Conservation (phyloP, 164 flowering plant genomes). For the Stephania cephalantha region DNA sequence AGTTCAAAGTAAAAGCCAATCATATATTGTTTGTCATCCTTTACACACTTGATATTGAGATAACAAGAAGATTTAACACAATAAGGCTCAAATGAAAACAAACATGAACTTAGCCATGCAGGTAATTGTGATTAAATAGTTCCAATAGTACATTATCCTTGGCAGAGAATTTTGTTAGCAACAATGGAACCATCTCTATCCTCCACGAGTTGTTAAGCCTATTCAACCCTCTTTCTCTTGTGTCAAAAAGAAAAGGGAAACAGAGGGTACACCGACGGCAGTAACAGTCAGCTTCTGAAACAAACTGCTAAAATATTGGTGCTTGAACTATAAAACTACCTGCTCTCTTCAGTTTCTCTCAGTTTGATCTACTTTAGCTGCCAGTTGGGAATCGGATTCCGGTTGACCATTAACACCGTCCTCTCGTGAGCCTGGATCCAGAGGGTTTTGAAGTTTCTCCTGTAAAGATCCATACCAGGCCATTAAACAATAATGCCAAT, state of each 20-base stretch:
- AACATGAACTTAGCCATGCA: not conserved
- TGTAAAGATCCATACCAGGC: slow-evolving; percentile 8
- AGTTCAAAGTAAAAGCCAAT: not conserved
- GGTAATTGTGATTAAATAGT: slow-evolving; percentile 3
- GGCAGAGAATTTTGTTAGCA: slow-evolving; percentile 7
- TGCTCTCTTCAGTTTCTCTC: slow-evolving; percentile 9
- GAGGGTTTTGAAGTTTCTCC: slow-evolving; percentile 25
- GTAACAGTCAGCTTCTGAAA: slow-evolving; percentile 14
- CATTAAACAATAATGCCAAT: not conserved
- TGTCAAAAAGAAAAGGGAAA: slow-evolving; percentile 1
- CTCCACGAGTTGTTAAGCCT: slow-evolving; percentile 9
- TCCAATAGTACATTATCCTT: slow-evolving; percentile 6
- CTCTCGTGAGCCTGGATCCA: slow-evolving; percentile 11
- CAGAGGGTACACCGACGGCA: slow-evolving; percentile 13
- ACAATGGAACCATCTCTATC: slow-evolving; percentile 12
- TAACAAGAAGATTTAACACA: not conserved
- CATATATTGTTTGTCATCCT: not conserved
- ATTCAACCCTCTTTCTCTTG: slow-evolving; percentile 12
- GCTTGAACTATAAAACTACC: slow-evolving; percentile 14
- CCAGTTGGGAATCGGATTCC: slow-evolving; percentile 17
- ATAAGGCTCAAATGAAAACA: not conserved
- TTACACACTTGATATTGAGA: not conserved
- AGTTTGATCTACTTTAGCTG: slow-evolving; percentile 13
- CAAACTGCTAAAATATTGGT: not conserved
- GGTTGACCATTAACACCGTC: slow-evolving; percentile 10